These are phyloP conservation scores for Ilex asprella DNA, from an alignment of 257 asterid genomes.

Conservation along the genomic window DNA sequence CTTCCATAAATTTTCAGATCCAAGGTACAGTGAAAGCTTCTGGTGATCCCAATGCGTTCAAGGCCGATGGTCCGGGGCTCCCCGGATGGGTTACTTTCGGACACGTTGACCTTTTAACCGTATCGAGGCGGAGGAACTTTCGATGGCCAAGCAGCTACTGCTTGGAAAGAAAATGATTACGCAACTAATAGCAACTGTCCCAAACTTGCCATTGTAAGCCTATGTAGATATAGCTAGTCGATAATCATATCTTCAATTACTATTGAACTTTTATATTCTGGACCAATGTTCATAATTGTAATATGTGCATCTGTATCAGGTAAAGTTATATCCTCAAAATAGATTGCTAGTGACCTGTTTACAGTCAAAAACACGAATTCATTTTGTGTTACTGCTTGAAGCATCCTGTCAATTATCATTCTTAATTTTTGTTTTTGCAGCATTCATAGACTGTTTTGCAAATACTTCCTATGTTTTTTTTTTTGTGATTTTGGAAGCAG, in stretches of 20 bases:
- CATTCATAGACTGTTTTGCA: too few species aligned
- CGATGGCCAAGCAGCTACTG: neutral
- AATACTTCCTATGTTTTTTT: too few species aligned
- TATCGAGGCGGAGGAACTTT: neutral
- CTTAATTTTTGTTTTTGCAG: too few species aligned
- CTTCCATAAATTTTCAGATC: neutral
- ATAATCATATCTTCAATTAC: too few species aligned
- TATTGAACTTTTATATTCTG: too few species aligned
- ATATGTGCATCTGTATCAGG: too few species aligned
- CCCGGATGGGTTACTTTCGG: neutral
- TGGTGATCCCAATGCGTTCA: neutral
- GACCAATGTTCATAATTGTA: too few species aligned
- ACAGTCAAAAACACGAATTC: too few species aligned
- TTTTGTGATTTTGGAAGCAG: neutral
- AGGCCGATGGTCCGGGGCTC: neutral
- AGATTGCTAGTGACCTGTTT: too few species aligned
- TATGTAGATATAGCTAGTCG: neutral
- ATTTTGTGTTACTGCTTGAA: too few species aligned
- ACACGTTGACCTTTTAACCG: neutral
- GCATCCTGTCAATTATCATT: too few species aligned
- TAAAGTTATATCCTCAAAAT: too few species aligned
- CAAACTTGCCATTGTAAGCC: neutral
- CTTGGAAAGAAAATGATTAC: neutral
- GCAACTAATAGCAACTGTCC: neutral
- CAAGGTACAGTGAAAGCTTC: neutral